Evolutionary conservation across 352 stramenopile species (phyloP), one percentile per base, ranked within the genome.

Genomic region (Aphanomyces stellatus): DNA sequence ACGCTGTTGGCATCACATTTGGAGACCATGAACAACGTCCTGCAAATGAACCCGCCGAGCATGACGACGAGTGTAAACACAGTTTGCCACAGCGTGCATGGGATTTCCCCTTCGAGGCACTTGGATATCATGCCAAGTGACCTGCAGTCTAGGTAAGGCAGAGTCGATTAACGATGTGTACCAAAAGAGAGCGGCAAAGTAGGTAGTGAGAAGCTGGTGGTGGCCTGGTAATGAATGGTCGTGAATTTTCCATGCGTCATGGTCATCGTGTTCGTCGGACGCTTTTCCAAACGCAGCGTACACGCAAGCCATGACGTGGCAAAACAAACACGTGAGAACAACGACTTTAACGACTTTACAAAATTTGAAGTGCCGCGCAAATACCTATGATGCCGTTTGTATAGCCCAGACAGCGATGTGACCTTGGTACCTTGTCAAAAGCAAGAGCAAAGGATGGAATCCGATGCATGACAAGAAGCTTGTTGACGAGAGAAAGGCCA

Each of bases 1-100:
- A 22, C 17, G 25, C 22, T 22, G 22, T 31, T 31, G 15, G 27
- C n/a, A 22, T 65, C 43, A 19, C 57, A 65, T 15, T 90, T 90
- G 43, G 79, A 88, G 1, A 90, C 66, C 46, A 87, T 74, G 60
- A 90, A 90, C 42, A 90, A 87, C 15, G 79, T 88, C n/a, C 79
- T 78, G 35, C 78, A 88, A 0, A 90, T 53, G 34, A 90, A 87
- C 0, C 81, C 79, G 27, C 76, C 78, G 13, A 90, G 55, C 24
- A 73, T 73, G 24, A 87, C 77, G 2, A 76, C 51, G 30, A 87
- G 82, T 2, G 76, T 88, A 34, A 90, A 90, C 19, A 74, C 72
- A 48, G 87, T 86, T 53, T 88, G 74, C 0, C 56, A 33, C 43
- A 70, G 77, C 4, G 69, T 64, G 49, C 82, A 77, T 27, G 57